A percentile compares a stretch with the other conserved stretches of the same genome.
Conservation (phyloP, 306 rosid species). For the Elaeagnus macrophylla region DNA sequence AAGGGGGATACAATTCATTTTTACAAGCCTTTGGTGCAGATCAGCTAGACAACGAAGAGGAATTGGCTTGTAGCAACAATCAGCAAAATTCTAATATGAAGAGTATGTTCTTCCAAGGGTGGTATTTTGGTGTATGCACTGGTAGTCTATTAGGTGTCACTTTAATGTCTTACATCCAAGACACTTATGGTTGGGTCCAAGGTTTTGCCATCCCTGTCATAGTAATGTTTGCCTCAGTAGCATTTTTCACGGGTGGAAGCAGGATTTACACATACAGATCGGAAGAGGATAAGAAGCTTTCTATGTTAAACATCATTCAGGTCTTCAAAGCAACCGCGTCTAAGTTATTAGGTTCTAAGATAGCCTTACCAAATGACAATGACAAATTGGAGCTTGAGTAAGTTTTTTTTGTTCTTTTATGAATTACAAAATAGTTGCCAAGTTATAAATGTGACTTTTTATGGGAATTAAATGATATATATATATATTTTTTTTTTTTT, state of each 20-base stretch:
- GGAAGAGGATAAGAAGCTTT: slow-evolving; percentile 16
- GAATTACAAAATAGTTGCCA: too few relatives aligned
- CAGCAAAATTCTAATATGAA: slow-evolving; percentile 38
- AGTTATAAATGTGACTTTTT: neutral
- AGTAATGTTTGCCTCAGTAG: slow-evolving; percentile 48
- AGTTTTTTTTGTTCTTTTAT: slow-evolving; percentile 22
- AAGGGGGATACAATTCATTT: slow-evolving; percentile 88
- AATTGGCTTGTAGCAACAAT: slow-evolving; percentile 48
- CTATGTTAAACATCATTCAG: slow-evolving; percentile 26
- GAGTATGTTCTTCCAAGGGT: slow-evolving; percentile 62
- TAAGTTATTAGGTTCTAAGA: slow-evolving; percentile 40
- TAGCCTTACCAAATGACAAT: slow-evolving; percentile 33
- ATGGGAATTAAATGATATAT: neutral
- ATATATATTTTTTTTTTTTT: slow-evolving; percentile 1
- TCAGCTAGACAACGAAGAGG: slow-evolving; percentile 70
- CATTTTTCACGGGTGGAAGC: slow-evolving; percentile 58
- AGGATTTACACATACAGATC: slow-evolving; percentile 47
- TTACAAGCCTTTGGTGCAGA: slow-evolving; percentile 88
- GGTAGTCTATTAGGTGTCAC: slow-evolving; percentile 84
- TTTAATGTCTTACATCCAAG: slow-evolving; percentile 88
- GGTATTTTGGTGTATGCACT: slow-evolving; percentile 88
- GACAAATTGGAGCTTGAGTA: slow-evolving; percentile 69
- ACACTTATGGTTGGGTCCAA: slow-evolving; percentile 77
- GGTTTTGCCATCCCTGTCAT: slow-evolving; percentile 81
- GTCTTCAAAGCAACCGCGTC: slow-evolving; percentile 42